These are phyloP conservation scores for Parietaria judaica DNA, from an alignment of 306 rosid species.

Conservation along the genomic window DNA sequence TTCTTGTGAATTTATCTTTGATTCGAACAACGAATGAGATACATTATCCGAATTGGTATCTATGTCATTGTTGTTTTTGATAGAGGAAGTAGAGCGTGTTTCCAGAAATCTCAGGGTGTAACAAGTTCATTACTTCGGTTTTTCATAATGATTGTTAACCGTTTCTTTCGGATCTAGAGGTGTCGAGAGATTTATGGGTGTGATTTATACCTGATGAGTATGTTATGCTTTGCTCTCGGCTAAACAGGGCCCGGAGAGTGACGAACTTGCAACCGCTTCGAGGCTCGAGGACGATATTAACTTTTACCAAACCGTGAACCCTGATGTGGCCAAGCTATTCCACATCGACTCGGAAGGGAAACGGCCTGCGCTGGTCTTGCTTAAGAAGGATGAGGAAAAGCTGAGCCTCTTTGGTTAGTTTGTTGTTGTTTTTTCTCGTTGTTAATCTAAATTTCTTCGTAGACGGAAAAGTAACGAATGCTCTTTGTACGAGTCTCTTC, in stretches of 20 bases:
- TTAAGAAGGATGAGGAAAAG: conserved; percentile 86
- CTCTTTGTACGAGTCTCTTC: conserved; percentile 10
- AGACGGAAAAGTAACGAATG: neutral
- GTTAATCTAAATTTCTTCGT: neutral
- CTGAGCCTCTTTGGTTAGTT: conserved; percentile 67
- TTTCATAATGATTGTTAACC: neutral
- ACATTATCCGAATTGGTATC: neutral
- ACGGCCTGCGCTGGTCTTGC: conserved; percentile 76
- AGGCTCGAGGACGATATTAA: conserved; percentile 83
- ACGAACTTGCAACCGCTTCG: conserved; percentile 90
- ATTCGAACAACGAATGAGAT: neutral
- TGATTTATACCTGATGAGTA: neutral
- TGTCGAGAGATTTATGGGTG: neutral
- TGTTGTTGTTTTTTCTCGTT: neutral
- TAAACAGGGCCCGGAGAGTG: conserved; percentile 79
- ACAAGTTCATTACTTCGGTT: no score
- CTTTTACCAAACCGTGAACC: conserved; percentile 82
- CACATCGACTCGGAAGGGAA: conserved; percentile 65
- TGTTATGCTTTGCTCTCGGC: conserved; percentile 9
- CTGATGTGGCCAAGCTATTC: conserved; percentile 87
- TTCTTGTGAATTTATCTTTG: neutral
- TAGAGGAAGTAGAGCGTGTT: neutral
- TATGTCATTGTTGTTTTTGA: neutral
- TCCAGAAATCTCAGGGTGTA: neutral
- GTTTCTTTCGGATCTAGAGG: neutral